Evolutionary conservation across 140 eudicot species (phyloP), one percentile per base, ranked within the genome.

Genomic region (Bidens hawaiensis): DNA sequence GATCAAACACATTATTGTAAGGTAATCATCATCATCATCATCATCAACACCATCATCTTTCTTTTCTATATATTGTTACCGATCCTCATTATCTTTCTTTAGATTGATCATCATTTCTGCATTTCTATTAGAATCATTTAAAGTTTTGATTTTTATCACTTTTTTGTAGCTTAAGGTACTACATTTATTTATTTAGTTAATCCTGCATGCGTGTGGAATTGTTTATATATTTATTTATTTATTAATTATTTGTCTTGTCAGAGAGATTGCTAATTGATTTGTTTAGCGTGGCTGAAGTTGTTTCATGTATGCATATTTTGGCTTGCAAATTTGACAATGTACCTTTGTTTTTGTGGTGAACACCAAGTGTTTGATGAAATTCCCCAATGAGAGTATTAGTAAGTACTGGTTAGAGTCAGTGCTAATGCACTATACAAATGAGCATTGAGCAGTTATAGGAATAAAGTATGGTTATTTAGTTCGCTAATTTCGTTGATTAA

Each of bases 121-220:
- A 34, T 60, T 70, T 17, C 5, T 22, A n/a, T 57, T 43, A 25
- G 22, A 13, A 21, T 46, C 60, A 31, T 69, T 21, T 68, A 12
- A 23, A 55, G 38, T 31, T 57, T n/a, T 21, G 38, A 52, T 52
- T 25, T 67, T 60, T 24, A 46, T 15, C 40, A 4, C 43, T 12
- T 11, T 60, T 16, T n/a, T 60, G n/a, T 58, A 24, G 53, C 50
- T 21, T 54, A n/a, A 45, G 6, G 52, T 21, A 17, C 19, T 31
- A 15, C 19, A 22, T 58, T 57, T 42, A n/a, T n/a, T n/a, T n/a
- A n/a, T n/a, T n/a, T n/a, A n/a, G n/a, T 9, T 45, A 19, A 42
- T 28, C 13, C 15, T 72, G 77, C 77, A 72, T 72, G 77, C 22
- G 30, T 63, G 21, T 45, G 18, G 46, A 26, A 14, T 63, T 51